phyloP scores from a whole-genome alignment of 371 early-diverging fungal species.

The Circinella umbellata region DNA sequence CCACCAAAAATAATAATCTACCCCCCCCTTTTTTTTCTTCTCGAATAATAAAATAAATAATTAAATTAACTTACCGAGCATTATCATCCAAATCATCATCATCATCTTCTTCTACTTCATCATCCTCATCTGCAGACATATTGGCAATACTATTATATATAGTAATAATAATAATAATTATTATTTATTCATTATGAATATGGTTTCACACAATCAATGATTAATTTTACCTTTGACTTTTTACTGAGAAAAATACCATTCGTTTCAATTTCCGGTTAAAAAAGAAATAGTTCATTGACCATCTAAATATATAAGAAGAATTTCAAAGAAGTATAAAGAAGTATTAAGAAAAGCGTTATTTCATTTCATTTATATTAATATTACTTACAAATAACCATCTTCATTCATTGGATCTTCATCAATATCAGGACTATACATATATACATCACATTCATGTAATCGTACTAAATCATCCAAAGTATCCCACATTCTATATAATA shows the following conservation, averaged over 20 bases:
- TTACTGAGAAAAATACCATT: conserved; percentile 87
- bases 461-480: conserved; percentile 81
- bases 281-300: conserved; percentile 96
- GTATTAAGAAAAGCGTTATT: too few species aligned
- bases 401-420: conserved; percentile 91
- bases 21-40: too few species aligned
- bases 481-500: conserved; percentile 70
- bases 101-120: conserved; percentile 29
- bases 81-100: conserved; percentile 12
- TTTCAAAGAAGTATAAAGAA: too few species aligned
- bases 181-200: too few species aligned
- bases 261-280: conserved; percentile 88
- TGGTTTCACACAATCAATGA: neutral
- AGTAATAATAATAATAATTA: too few species aligned
- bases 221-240: conserved; percentile 75
- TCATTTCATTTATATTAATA: neutral
- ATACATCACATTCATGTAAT: conserved; percentile 85
- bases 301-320: conserved; percentile 44
- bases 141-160: conserved; percentile 19
- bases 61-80: neutral
- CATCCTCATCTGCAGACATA: conserved; percentile 40
- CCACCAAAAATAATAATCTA: neutral
- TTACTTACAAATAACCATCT: conserved; percentile 60
- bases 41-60: too few species aligned
- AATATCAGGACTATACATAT: conserved; percentile 83